phyloP scores from a whole-genome alignment of 164 flowering plant species.

The Berberis thunbergii region DNA sequence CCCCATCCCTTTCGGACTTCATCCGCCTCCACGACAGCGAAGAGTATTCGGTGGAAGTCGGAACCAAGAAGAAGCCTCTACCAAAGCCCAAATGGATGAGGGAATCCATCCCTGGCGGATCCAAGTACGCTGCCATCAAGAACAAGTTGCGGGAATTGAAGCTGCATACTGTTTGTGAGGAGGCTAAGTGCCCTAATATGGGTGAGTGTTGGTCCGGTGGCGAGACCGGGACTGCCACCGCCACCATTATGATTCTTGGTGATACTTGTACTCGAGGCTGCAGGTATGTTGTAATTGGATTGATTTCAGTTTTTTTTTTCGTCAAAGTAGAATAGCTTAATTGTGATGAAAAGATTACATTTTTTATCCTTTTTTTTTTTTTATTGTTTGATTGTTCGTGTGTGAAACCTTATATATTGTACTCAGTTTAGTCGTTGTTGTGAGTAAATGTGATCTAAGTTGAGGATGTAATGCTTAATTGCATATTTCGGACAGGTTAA shows the following conservation, averaged over 20 bases:
- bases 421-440: too few relatives aligned
- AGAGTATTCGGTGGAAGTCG: constrained; percentile 26
- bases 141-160: constrained; percentile 22
- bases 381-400: too few relatives aligned
- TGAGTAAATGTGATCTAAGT: too few relatives aligned
- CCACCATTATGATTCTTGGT: constrained; percentile 30
- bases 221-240: constrained; percentile 29
- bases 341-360: too few relatives aligned
- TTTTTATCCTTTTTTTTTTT: too few relatives aligned
- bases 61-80: constrained; percentile 27
- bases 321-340: too few relatives aligned
- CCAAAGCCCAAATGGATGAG: constrained; percentile 34
- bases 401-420: too few relatives aligned
- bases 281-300: constrained; percentile 12
- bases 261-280: constrained; percentile 31
- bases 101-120: constrained; percentile 25
- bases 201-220: constrained; percentile 35
- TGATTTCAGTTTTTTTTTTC: too few relatives aligned
- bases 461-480: too few relatives aligned
- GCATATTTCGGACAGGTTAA: too few relatives aligned
- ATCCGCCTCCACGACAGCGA: constrained; percentile 13
- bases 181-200: constrained; percentile 26
- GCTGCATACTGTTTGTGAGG: constrained; percentile 29
- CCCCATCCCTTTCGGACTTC: constrained; percentile 21
- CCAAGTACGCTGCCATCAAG: constrained; percentile 24